Evolutionary conservation across 352 stramenopile genomes (phyloP), one percentile per base, ranked within the genome.

Genomic region (Albugo candida): DNA sequence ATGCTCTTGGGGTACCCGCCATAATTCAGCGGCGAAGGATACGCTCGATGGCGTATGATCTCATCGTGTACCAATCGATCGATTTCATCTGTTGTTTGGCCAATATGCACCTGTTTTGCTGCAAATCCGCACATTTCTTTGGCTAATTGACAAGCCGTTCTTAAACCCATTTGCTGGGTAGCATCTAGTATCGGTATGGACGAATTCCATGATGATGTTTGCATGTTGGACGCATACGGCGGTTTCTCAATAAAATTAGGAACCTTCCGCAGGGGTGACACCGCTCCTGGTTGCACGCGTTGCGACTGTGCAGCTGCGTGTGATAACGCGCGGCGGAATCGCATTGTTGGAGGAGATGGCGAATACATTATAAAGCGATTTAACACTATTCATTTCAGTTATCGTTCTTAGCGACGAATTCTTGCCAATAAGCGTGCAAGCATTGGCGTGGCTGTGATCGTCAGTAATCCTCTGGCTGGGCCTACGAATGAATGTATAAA

Each of bases 1-100:
- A 98, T 63, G 36, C 86, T 92, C 69, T 98, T 97, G 51, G 88
- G 82, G 59, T 96, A 97, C 45, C 81, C 76, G 39, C 70, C 68
- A 57, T 97, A 96, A 54, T 93, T 89, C n/a, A 96, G 68, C 49
- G 89, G 89, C 36, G 81, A 93, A 40, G 76, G 67, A 53, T 96
- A 96, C 36, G 82, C 93, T 14, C 70, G 70, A 31, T 63, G 59
- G 5, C 64, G 66, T 37, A 97, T 54, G 43, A 96, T 92, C 36
- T 89, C 80, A 11, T 92, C 69, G 58, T 97, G 92, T 36, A 97
- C 79, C 6, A 81, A 58, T 38, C 65, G 56, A 58, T 98, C 92
- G 54, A 98, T 96, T 36, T 95, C 78, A 42, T 98, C 92, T 1
- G 92, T 97, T 11, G 82, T 93, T 6, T 76, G 60, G 11, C 94